A percentile compares a stretch with the other conserved stretches of the same genome.
Evolutionary conservation across 2,329 filamentous ascomycete genomes (phyloP).

Genomic region (Trichoderma sp.): DNA sequence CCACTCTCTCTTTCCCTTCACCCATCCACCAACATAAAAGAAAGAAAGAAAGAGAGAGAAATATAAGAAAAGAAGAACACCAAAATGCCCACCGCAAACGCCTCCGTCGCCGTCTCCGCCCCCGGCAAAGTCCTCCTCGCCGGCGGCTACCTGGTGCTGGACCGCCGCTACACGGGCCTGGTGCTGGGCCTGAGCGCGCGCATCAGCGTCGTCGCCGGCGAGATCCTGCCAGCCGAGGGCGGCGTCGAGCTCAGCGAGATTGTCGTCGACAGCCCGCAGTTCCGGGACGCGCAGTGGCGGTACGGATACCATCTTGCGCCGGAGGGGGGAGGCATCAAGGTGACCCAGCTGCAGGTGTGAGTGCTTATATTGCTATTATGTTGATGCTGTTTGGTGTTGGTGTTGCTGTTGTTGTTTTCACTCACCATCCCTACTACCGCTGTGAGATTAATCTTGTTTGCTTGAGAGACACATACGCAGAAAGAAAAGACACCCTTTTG

Average conservation of each 20-base stretch:
- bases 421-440: not conserved
- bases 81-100: conserved; percentile 26
- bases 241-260: conserved; percentile 69
- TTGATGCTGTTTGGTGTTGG: not conserved
- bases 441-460: not conserved
- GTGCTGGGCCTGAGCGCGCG: conserved; percentile 65
- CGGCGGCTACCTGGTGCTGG: conserved; percentile 91
- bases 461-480: not conserved
- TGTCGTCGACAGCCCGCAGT: conserved; percentile 88
- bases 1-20: not conserved
- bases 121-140: conserved; percentile 95
- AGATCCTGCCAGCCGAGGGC: conserved; percentile 52
- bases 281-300: conserved; percentile 79
- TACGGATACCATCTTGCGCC: conserved; percentile 72
- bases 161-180: conserved; percentile 76
- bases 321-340: conserved; percentile 73
- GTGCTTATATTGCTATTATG: conserved; percentile 34
- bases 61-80: not conserved
- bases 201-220: conserved; percentile 61
- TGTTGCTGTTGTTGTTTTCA: not conserved
- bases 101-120: conserved; percentile 68
- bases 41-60: too few species aligned
- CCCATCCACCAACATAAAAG: too few species aligned
- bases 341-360: conserved; percentile 76
- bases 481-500: not conserved